phyloP scores from a whole-genome alignment of 768 basidiomycete species.

The Pilatotrama ljubarskyi region DNA sequence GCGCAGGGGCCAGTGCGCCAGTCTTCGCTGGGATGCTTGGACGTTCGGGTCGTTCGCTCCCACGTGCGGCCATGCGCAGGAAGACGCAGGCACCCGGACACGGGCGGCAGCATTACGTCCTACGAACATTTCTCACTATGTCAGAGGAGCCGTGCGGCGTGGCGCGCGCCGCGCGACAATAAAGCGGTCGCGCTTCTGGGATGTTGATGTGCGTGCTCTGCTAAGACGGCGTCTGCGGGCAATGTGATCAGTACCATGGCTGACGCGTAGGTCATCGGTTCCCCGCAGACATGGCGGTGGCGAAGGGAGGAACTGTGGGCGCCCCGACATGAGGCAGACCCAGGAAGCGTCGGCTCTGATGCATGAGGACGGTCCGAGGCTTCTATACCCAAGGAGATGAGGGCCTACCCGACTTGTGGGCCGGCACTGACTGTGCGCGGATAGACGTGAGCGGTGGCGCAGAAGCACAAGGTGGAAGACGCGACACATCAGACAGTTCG shows the following conservation, averaged over 20 bases:
- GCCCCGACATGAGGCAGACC: neutral
- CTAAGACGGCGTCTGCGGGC: neutral
- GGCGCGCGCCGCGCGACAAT: neutral
- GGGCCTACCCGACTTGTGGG: neutral
- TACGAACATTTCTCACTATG: neutral
- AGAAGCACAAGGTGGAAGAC: neutral
- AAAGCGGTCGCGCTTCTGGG: neutral
- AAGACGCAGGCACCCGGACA: neutral
- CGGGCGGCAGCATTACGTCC: conserved; percentile 6
- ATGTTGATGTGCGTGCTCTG: too few relatives aligned
- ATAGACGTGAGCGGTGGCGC: neutral
- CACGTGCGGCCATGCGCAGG: conserved; percentile 1
- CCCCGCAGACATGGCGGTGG: neutral
- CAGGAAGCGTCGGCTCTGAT: neutral
- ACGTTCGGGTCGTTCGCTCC: neutral
- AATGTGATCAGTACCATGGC: neutral
- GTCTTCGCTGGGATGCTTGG: conserved; percentile 1
- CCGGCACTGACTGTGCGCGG: neutral
- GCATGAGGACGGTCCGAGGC: conserved; percentile 2
- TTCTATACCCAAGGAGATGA: neutral
- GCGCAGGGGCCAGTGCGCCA: neutral
- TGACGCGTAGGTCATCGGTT: neutral
- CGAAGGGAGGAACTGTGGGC: conserved; percentile 6
- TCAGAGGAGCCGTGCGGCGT: neutral
- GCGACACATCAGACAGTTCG: too few relatives aligned